These are phyloP conservation scores for Rhizophora apiculata DNA, from an alignment of 345 rosid genomes.

Conservation along the genomic window DNA sequence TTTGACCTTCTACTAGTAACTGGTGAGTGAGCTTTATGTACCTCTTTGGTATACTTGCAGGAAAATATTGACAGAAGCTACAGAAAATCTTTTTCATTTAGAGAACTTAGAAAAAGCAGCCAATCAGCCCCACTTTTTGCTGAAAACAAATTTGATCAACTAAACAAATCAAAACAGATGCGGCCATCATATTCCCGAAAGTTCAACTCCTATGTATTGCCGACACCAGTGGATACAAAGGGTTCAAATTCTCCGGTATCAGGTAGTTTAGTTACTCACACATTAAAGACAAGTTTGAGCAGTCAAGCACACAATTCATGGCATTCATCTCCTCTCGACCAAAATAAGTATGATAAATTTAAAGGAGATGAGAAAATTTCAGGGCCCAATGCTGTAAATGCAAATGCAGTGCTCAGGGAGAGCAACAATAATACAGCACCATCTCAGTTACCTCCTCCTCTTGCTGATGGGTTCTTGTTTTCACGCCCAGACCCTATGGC, in stretches of 20 bases:
- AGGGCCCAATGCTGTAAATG: slow-evolving; percentile 30
- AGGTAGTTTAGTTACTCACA: slow-evolving; percentile 10
- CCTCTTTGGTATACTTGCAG: slow-evolving; percentile 39
- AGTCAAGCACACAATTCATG: slow-evolving; percentile 9
- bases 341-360: slow-evolving; percentile 21
- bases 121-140: slow-evolving; percentile 33
- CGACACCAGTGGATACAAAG: slow-evolving; percentile 42
- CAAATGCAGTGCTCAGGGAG: slow-evolving; percentile 50
- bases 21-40: slow-evolving; percentile 5
- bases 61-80: slow-evolving; percentile 37
- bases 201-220: slow-evolving; percentile 25
- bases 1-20: slow-evolving; percentile 8
- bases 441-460: slow-evolving; percentile 22
- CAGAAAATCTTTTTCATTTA: slow-evolving; percentile 39
- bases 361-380: slow-evolving; percentile 41
- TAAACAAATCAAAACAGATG: slow-evolving; percentile 12
- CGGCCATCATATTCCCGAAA: slow-evolving; percentile 15
- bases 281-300: slow-evolving; percentile 20
- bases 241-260: slow-evolving; percentile 38
- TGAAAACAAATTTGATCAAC: slow-evolving; percentile 10
- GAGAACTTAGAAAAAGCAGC: slow-evolving; percentile 26
- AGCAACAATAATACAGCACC: slow-evolving; percentile 33
- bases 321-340: slow-evolving; percentile 25
- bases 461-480: slow-evolving; percentile 18
- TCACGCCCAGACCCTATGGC: slow-evolving; percentile 15